These are phyloP conservation scores for Carnegiea gigantea DNA, from an alignment of 179 eudicot genomes.

Conservation along the genomic window DNA sequence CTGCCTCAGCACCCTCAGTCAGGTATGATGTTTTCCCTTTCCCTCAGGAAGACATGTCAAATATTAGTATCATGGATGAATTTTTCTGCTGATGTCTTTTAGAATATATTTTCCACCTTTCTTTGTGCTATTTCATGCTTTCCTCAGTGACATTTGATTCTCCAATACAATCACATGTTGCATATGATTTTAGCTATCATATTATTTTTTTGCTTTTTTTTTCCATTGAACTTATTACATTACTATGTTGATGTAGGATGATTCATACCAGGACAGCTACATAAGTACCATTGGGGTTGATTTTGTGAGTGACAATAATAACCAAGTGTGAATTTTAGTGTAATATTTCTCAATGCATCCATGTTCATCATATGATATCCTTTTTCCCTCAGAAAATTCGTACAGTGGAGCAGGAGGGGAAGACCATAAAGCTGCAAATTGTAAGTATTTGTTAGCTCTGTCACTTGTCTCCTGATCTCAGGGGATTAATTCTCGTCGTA, in stretches of 20 bases:
- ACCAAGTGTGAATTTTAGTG: not conserved
- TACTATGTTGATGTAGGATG: slow-evolving; percentile 16
- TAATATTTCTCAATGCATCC: not conserved
- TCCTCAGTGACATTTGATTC: not conserved
- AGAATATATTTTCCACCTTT: not conserved
- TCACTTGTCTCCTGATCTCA: not conserved
- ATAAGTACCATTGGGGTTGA: slow-evolving; percentile 32
- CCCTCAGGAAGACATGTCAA: no score
- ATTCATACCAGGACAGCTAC: slow-evolving; percentile 32
- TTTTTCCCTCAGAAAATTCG: slow-evolving; percentile 25
- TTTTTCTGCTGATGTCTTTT: no score
- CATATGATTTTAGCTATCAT: not conserved
- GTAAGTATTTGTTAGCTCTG: slow-evolving; percentile 8
- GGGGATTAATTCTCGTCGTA: not conserved
- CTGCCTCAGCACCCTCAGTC: no score
- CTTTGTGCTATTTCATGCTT: not conserved
- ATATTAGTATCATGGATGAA: no score
- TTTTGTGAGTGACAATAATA: slow-evolving; percentile 20
- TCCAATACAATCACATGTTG: not conserved
- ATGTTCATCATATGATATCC: not conserved
- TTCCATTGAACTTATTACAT: not conserved
- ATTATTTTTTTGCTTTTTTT: not conserved
- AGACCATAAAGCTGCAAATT: slow-evolving; percentile 30
- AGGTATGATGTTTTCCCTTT: no score
- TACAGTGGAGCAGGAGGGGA: slow-evolving; percentile 31